Evolutionary conservation across 352 stramenopile genomes (phyloP), one percentile per base, ranked within the genome.

Genomic region (Phytophthora boehmeriae): DNA sequence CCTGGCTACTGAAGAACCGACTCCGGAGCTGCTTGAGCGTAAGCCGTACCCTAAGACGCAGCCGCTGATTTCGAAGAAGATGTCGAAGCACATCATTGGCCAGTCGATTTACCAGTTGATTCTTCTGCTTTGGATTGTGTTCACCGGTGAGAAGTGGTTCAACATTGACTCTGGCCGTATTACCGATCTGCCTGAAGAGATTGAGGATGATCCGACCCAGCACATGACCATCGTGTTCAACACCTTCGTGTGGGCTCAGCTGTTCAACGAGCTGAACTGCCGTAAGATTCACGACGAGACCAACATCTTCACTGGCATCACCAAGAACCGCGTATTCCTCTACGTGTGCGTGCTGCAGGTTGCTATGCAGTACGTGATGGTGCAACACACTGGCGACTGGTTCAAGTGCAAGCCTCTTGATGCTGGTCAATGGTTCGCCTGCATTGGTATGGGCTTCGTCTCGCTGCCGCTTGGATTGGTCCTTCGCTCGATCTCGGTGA

Each of bases 141-240:
- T 97, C 52, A 73, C 53, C 17, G 78, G 78, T 8, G 63, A 82
- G 35, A 63, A 69, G 45, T 72, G 79, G 36, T 86, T 88, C 35
- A 51, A 64, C 39, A 59, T 86, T n/a, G 8, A 46, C 19, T 71
- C 73, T 0, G 78, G 76, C 30, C 65, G 69, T 16, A 1, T 42
- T 28, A 78, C 68, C 11, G 64, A 89, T 60, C 43, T 75, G 28
- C 62, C 53, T 13, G 78, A 90, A 53, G 71, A 88, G 5, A 68
- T 86, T 16, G 45, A 71, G 20, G 49, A 76, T 41, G 77, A 71
- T 19, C 87, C 92, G 32, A 89, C 73, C 1, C 62, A 86, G 61
- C 96, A 99, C 83, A 98, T 96, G 73, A 98, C 94, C 32, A 88
- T 98, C 39, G 68, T 99, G 55, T 99, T 98, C 84, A 98, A 98